These are phyloP conservation scores for Candida michaelii DNA, from an alignment of 805 yeast genomes.

Conservation along the genomic window DNA sequence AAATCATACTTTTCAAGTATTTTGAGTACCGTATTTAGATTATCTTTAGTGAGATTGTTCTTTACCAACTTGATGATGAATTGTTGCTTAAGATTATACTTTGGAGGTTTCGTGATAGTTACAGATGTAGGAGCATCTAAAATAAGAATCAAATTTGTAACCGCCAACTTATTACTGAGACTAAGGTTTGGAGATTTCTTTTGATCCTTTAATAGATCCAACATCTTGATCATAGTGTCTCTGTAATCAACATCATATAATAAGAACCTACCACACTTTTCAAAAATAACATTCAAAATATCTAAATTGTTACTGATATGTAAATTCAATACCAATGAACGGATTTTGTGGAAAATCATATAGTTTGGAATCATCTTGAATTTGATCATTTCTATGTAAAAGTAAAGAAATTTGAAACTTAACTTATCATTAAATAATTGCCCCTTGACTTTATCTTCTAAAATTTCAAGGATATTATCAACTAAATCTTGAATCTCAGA, in stretches of 20 bases:
- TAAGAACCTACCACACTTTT: conserved; percentile 68
- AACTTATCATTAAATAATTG: conserved; percentile 54
- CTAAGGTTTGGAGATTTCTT: conserved; percentile 50
- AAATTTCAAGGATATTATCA: conserved; percentile 49
- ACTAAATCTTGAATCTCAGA: conserved; percentile 49
- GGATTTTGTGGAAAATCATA: conserved; percentile 69
- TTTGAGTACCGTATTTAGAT: conserved; percentile 20
- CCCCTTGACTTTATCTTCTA: conserved; percentile 61
- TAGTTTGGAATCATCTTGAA: conserved; percentile 73
- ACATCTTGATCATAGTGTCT: conserved; percentile 61
- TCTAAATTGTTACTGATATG: conserved; percentile 63
- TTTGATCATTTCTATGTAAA: conserved; percentile 73
- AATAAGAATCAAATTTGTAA: conserved; percentile 54
- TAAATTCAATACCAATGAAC: conserved; percentile 53
- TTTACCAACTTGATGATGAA: conserved; percentile 43
- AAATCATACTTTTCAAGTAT: conserved; percentile 48
- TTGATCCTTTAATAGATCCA: conserved; percentile 52
- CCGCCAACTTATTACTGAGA: conserved; percentile 55
- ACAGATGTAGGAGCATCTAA: conserved; percentile 53
- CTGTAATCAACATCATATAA: conserved; percentile 56
- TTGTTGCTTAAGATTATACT: conserved; percentile 29
- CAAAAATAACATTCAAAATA: conserved; percentile 66
- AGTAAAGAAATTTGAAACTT: conserved; percentile 56
- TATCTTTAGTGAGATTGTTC: conserved; percentile 45
- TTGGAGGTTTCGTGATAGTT: neutral